These are phyloP conservation scores for Nakazawaea ernobii DNA, from an alignment of 805 yeast species.

Conservation along the genomic window DNA sequence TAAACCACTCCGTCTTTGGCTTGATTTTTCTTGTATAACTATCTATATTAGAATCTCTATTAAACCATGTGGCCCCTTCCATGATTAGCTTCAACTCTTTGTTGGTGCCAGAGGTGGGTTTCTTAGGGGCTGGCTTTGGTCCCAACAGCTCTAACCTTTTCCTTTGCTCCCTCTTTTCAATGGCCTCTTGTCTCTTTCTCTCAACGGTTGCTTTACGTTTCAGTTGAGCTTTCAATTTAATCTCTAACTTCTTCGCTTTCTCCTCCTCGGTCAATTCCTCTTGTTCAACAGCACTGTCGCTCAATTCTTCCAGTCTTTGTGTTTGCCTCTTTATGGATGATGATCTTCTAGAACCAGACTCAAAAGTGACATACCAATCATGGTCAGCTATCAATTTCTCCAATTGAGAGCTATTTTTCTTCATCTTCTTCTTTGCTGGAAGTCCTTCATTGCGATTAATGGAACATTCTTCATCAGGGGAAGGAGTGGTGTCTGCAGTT, in stretches of 20 bases:
- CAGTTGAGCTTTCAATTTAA: conserved; percentile 1
- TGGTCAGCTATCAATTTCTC: conserved; percentile 18
- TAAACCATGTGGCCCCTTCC: conserved; percentile 11
- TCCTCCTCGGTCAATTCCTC: conserved; percentile 3
- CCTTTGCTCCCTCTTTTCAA: conserved; percentile 1
- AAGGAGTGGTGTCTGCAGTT: conserved; percentile 1
- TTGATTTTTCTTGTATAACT: conserved; percentile 5
- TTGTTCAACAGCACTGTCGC: background rate
- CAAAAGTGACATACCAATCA: conserved; percentile 22
- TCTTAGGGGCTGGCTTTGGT: background rate
- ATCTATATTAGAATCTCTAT: conserved; percentile 3
- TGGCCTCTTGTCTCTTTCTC: background rate
- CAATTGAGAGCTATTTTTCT: conserved; percentile 6
- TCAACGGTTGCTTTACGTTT: conserved; percentile 1
- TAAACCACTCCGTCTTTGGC: conserved; percentile 7
- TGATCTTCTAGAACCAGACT: conserved; percentile 10
- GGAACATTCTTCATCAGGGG: background rate
- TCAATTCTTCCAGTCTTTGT: background rate
- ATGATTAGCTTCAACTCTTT: background rate
- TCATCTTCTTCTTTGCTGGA: conserved; percentile 2
- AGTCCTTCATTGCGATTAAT: background rate
- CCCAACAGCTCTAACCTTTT: conserved; percentile 2
- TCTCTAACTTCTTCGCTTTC: background rate
- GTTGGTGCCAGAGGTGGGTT: background rate
- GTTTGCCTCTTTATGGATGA: conserved; percentile 12